Percentiles rank a stretch among this genome's conserved stretches.
Conservation (phyloP, 345 rosid species). For the Lumnitzera racemosa region DNA sequence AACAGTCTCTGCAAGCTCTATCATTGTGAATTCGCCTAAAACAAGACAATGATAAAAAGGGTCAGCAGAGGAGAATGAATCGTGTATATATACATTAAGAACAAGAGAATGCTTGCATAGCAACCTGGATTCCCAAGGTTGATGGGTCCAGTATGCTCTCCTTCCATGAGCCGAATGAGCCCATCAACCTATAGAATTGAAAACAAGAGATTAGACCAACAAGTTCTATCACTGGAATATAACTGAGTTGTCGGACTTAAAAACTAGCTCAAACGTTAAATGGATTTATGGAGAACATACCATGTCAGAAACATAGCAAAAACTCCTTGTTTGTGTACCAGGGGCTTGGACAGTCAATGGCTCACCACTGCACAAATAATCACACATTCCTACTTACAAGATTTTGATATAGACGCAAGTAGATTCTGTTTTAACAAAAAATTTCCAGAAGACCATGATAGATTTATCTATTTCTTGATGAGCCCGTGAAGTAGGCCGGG, state of each 20-base stretch:
- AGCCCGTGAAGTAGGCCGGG: not conserved
- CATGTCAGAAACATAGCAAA: slow-evolving; percentile 96
- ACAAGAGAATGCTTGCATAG: not conserved
- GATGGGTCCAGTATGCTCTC: slow-evolving; percentile 86
- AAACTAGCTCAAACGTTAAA: not conserved
- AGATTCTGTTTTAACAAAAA: not conserved
- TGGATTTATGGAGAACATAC: slow-evolving; percentile 21
- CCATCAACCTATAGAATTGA: slow-evolving; percentile 64
- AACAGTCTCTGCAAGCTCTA: slow-evolving; percentile 78
- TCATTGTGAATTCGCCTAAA: slow-evolving; percentile 84
- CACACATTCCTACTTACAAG: not conserved
- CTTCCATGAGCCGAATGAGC: slow-evolving; percentile 87
- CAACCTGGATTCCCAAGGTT: slow-evolving; percentile 85
- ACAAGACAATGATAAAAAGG: not conserved
- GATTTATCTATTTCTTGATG: not conserved
- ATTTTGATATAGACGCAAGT: not conserved
- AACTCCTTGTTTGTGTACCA: slow-evolving; percentile 96
- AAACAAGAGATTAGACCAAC: not conserved
- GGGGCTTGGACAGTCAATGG: slow-evolving; percentile 88
- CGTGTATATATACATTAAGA: not conserved
- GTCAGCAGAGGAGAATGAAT: slow-evolving; percentile 3
- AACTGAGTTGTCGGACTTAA: not conserved
- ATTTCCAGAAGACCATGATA: not conserved
- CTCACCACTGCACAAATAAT: slow-evolving; percentile 45
- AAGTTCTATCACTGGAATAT: not conserved